Conservation (phyloP, 139 green algal genomes). For the Chlorella sp. region DNA sequence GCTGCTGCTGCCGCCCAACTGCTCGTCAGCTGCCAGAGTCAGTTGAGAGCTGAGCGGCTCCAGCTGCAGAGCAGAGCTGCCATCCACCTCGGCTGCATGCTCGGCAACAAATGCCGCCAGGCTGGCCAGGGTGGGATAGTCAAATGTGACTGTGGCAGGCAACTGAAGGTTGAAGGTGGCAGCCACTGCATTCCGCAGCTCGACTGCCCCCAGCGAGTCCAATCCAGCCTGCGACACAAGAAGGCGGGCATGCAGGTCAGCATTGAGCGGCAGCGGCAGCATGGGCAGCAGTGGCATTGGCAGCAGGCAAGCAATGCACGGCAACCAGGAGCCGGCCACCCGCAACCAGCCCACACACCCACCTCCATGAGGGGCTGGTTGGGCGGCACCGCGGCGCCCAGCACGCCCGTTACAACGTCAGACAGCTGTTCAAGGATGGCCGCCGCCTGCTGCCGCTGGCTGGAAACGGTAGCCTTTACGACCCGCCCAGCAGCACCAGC, state of each 20-base stretch:
- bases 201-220: constrained; percentile 67
- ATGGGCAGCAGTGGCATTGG: no score
- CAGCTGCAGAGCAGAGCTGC: no score
- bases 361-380: constrained; percentile 70
- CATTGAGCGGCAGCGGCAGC: not conserved
- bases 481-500: no score
- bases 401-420: not conserved
- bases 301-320: no score
- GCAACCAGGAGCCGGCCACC: no score
- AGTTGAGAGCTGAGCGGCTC: not conserved
- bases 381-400: constrained; percentile 26
- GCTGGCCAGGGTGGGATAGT: constrained; percentile 60
- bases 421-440: not conserved
- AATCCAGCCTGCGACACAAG: constrained; percentile 53
- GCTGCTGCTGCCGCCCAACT: not conserved
- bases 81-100: not conserved
- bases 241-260: not conserved
- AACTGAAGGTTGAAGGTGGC: constrained; percentile 44
- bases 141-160: constrained; percentile 65
- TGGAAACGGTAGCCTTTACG: not conserved
- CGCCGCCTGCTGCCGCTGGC: not conserved
- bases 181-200: constrained; percentile 48
- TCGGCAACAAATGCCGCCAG: constrained; percentile 4
- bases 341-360: not conserved
- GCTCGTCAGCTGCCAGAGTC: not conserved